Evolutionary conservation across 202 grass and related monocot genomes (phyloP), one percentile per base, ranked within the genome.

Genomic region (Elaeis oleifera): DNA sequence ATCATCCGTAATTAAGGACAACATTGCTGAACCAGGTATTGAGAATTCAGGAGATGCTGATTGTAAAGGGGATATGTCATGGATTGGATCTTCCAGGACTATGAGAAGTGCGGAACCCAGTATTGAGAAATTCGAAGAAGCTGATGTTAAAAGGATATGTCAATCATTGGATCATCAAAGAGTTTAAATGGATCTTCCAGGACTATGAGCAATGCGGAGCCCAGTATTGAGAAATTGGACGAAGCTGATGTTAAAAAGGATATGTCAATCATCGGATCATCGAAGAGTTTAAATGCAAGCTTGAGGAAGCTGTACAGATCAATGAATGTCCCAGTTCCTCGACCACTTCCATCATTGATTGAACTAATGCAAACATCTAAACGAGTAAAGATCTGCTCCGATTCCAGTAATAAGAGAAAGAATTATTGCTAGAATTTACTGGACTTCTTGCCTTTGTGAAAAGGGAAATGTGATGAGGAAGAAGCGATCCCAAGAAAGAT

Each of bases 291-390:
- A 64, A 82, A 84, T 71, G 21, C 73, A 67, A 92, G 87, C 78
- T 82, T 99, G 82, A 99, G 80, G 74, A 84, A 72, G 49, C 23
- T 92, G 28, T 99, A 99, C 68, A 89, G 88, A 68, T 92, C 88
- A 23, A 92, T 72, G 80, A 89, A 92, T 78, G 54, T 99, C 54
- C 80, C 88, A 64, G 80, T 99, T 51, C 94, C 82, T 16, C 85
- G 75, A 54, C 82, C 88, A 64, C 83, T 97, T 29, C 94, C 85
- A 0, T 86, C 94, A 20, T 75, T 89, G 56, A 80, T 81, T 59
- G 64, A 68, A 21, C 78, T 86, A 73, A 59, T 89, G 61, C 74
- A 89, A 73, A 68, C 77, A 49, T 65, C 82, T 51, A 92, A 92
- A 79, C 75, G 82, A 58, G 58, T 74, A 25, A 99, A 89, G 79